phyloP scores from a whole-genome alignment of 257 asterid species.

The Cynanchum wilfordii region DNA sequence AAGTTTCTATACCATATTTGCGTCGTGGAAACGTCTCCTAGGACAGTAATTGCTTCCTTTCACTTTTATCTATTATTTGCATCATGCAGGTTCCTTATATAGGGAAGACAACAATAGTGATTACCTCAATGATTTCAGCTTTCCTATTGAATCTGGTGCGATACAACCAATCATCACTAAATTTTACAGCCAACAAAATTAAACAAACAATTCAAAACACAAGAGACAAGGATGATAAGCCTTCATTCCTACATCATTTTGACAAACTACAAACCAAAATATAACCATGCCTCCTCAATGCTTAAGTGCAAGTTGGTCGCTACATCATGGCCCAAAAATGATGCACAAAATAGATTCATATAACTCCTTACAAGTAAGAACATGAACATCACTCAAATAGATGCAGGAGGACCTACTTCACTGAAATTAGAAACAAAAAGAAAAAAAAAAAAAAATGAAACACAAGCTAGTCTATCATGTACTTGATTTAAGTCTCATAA shows the following conservation, averaged over 20 bases:
- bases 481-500: not conserved
- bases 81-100: not conserved
- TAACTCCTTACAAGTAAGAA: not conserved
- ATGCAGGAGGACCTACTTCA: not conserved
- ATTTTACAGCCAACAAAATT: not conserved
- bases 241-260: not conserved
- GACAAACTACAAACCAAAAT: not conserved
- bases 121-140: not conserved
- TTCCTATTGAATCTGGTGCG: not conserved
- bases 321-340: not conserved
- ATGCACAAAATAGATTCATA: not conserved
- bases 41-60: not conserved
- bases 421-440: not conserved
- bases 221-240: not conserved
- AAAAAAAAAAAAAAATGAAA: not conserved
- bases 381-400: not conserved
- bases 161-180: not conserved
- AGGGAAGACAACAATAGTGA: not conserved
- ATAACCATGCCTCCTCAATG: not conserved
- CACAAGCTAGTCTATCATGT: not conserved
- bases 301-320: not conserved
- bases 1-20: not conserved
- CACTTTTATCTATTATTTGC: not conserved
- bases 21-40: not conserved
- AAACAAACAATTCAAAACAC: not conserved